Evolutionary conservation across 768 basidiomycete genomes (phyloP), one percentile per base, ranked within the genome.

Genomic region (Mycena epipterygia): DNA sequence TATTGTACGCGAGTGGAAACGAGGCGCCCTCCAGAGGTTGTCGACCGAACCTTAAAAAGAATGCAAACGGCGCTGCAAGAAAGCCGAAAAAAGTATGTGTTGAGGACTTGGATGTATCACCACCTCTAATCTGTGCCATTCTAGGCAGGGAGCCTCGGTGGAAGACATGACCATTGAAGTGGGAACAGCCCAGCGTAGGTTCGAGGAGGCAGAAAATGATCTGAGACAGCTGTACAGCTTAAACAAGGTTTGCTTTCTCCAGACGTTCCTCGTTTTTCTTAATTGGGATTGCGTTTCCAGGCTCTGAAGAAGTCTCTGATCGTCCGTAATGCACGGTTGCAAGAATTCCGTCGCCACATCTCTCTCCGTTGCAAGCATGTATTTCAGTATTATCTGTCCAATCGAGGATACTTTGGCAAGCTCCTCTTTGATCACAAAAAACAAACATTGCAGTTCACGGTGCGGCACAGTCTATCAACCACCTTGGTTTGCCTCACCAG

Each of bases 371-470:
- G 94, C 89, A 91, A 94, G 76, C 84, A 91, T 30, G 89, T 93
- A 44, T 98, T 98, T 84, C 87, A 89, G 23, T 91, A 87, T 74
- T 91, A 97, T 78, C 89, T 98, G 23, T 90, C 91, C 16, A 88
- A 92, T 71, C 93, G 98, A 75, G 95, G 94, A 9, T 96, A 96
- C 83, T 93, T 89, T 72, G 96, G 96, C 64, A 95, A 95, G 80
- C 90, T 98, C 23, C 78, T 93, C 16, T 97, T 99, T 76, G 89
- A 97, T 74, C 97, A 98, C 76, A 80, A 83, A 23, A 80, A 82
- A 12, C 85, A 85, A n/a, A 90, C 87, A 0, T 81, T 95, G 61
- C 82, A 87, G 63, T 86, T 98, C 52, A 91, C 90, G 80, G 89
- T 91, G 59, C 42, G 64, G 6, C 16, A 3, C 35, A 16, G 35